phyloP scores from a whole-genome alignment of 495 filamentous ascomycete genomes.

The Aspergillus carlsbadensis region DNA sequence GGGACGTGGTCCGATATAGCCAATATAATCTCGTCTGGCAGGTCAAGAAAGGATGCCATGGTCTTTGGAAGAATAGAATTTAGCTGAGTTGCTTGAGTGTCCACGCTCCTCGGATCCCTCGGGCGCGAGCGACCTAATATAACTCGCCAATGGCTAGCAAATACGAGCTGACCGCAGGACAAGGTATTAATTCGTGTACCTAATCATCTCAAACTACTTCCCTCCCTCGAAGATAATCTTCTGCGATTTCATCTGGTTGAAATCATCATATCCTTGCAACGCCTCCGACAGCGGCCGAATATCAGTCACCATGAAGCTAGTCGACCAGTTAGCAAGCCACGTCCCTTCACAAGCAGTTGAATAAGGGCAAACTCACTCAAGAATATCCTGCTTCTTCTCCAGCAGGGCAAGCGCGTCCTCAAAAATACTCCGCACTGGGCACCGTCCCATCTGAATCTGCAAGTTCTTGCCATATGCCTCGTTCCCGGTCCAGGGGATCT shows the following conservation, averaged over 20 bases:
- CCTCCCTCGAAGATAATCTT: constrained; percentile 40
- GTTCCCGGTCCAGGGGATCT: constrained; percentile 84
- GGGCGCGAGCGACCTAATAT: too few relatives aligned
- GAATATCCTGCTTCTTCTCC: constrained; percentile 27
- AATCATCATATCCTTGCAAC: constrained; percentile 35
- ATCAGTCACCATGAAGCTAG: constrained; percentile 37
- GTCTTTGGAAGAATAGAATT: too few relatives aligned
- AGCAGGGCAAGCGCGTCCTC: constrained; percentile 13
- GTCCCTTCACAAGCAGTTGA: not conserved
- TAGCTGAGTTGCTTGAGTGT: too few relatives aligned
- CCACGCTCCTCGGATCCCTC: too few relatives aligned
- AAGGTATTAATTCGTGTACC: not conserved
- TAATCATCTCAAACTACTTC: constrained; percentile 18
- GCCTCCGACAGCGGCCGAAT: constrained; percentile 39
- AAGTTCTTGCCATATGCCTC: constrained; percentile 90
- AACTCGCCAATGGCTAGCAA: too few relatives aligned
- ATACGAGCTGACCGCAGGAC: too few relatives aligned
- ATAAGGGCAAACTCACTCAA: constrained; percentile 24
- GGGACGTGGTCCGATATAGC: too few relatives aligned
- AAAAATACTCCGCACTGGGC: constrained; percentile 62
- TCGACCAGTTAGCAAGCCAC: constrained; percentile 16
- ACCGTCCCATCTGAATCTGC: constrained; percentile 85
- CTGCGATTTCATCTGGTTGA: constrained; percentile 36
- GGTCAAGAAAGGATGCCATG: too few relatives aligned
- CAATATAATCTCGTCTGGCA: too few relatives aligned